These are phyloP conservation scores for Xylaria sp. DNA, from an alignment of 2,329 filamentous ascomycete species.

Conservation along the genomic window DNA sequence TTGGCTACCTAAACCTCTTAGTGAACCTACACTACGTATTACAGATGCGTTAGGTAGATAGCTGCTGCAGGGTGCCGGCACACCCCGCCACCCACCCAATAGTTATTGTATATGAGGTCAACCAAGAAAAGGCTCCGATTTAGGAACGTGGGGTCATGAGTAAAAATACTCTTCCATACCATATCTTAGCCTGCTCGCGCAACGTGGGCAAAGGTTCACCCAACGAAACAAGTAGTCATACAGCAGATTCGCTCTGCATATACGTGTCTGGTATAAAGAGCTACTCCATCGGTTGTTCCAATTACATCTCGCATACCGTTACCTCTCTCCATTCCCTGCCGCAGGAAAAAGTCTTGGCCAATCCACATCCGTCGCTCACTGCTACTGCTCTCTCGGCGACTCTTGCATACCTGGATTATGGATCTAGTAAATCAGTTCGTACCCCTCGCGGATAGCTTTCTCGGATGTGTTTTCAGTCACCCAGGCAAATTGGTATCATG, in stretches of 20 bases:
- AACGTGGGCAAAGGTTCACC: conserved; percentile 24
- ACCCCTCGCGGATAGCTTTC: conserved; percentile 17
- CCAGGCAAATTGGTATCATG: conserved; percentile 38
- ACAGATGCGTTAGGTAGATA: too few species aligned
- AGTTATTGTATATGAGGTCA: conserved; percentile 16
- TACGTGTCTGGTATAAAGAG: conserved; percentile 11
- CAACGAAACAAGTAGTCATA: conserved; percentile 15
- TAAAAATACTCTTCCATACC: conserved; percentile 38
- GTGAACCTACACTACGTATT: conserved; percentile 2
- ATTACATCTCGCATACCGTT: not conserved
- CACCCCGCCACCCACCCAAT: conserved; percentile 27
- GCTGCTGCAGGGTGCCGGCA: not conserved
- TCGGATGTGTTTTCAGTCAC: conserved; percentile 2
- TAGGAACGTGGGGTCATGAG: conserved; percentile 55
- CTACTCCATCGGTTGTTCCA: conserved; percentile 10
- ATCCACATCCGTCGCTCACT: conserved; percentile 9
- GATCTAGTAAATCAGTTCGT: conserved; percentile 67
- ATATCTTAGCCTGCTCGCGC: not conserved
- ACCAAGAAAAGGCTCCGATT: conserved; percentile 52
- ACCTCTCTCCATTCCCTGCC: not conserved
- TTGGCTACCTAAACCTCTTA: conserved; percentile 2
- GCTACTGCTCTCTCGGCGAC: not conserved
- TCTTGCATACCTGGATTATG: conserved; percentile 51
- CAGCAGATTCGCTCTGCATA: conserved; percentile 1
- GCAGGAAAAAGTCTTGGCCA: conserved; percentile 4